Conservation (phyloP, 2,329 filamentous ascomycete species). For the Westerdykella sp. region DNA sequence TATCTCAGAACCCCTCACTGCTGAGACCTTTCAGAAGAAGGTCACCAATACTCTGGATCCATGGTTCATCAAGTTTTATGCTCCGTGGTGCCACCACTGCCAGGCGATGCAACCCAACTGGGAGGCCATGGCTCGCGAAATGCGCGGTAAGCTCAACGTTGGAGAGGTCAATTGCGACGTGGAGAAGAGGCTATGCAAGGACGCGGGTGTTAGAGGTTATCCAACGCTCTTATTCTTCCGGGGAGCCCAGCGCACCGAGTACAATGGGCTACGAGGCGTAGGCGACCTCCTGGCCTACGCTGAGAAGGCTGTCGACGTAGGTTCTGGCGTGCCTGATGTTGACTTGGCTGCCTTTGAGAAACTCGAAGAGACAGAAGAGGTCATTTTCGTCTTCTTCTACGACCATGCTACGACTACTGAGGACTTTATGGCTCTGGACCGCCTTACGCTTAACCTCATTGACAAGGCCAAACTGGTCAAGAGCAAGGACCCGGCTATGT, state of each 20-base stretch:
- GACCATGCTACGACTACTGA: slow-evolving; percentile 90
- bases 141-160: slow-evolving; percentile 83
- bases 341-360: slow-evolving; percentile 69
- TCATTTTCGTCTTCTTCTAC: slow-evolving; percentile 97
- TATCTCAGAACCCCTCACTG: slow-evolving; percentile 65
- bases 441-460: slow-evolving; percentile 79
- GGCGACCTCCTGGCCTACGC: slow-evolving; percentile 86
- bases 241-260: slow-evolving; percentile 85
- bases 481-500: slow-evolving; percentile 70
- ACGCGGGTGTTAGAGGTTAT: slow-evolving; percentile 71
- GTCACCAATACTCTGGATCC: slow-evolving; percentile 84
- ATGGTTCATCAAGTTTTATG: slow-evolving; percentile 99
- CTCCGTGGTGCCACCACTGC: slow-evolving; percentile 95
- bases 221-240: slow-evolving; percentile 92
- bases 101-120: slow-evolving; percentile 87
- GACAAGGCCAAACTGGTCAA: slow-evolving; percentile 91
- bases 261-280: slow-evolving; percentile 82
- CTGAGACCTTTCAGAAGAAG: slow-evolving; percentile 76
- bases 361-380: slow-evolving; percentile 87
- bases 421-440: slow-evolving; percentile 83
- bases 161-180: slow-evolving; percentile 94
- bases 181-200: slow-evolving; percentile 84
- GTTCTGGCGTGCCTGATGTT: slow-evolving; percentile 72
- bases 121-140: slow-evolving; percentile 82
- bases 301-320: slow-evolving; percentile 75